Conservation (phyloP, 2,329 filamentous ascomycete species). For the Alternaria solani region DNA sequence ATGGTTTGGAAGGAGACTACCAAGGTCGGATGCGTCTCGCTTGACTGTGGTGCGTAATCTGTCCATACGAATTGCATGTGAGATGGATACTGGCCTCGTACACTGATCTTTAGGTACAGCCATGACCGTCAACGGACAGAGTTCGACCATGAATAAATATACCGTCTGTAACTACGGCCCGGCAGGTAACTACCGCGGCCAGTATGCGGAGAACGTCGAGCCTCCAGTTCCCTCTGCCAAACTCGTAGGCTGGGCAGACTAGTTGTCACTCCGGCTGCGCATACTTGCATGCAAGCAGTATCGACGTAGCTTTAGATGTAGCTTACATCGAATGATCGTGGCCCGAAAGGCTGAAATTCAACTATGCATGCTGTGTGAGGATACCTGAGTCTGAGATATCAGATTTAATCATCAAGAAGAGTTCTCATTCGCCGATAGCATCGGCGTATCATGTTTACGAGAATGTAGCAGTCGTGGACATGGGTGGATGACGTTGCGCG, state of each 20-base stretch:
- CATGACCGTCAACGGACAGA: constrained; percentile 32
- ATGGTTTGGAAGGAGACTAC: constrained; percentile 51
- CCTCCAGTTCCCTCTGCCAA: constrained; percentile 42
- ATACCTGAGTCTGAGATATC: not conserved
- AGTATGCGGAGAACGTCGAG: constrained; percentile 63
- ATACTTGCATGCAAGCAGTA: constrained; percentile 8
- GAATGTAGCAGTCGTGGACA: not conserved
- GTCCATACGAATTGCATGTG: too few species aligned
- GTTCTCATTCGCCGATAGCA: not conserved
- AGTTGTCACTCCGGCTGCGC: constrained; percentile 20
- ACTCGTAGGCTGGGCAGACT: constrained; percentile 40
- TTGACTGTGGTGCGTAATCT: constrained; percentile 33
- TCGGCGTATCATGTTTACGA: too few species aligned
- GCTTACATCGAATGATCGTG: not conserved
- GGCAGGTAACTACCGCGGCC: constrained; percentile 66
- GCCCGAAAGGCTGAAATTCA: not conserved
- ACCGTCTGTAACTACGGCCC: constrained; percentile 89
- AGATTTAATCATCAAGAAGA: not conserved
- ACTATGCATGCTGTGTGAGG: not conserved
- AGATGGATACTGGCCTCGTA: too few species aligned
- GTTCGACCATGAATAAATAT: constrained; percentile 45
- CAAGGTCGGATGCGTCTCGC: constrained; percentile 47
- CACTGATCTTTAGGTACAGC: not conserved
- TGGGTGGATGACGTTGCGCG: not conserved
- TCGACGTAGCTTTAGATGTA: constrained; percentile 1